These are phyloP conservation scores for Nakaseomyces nivariensis DNA, from an alignment of 1,139 yeast species.

Conservation along the genomic window DNA sequence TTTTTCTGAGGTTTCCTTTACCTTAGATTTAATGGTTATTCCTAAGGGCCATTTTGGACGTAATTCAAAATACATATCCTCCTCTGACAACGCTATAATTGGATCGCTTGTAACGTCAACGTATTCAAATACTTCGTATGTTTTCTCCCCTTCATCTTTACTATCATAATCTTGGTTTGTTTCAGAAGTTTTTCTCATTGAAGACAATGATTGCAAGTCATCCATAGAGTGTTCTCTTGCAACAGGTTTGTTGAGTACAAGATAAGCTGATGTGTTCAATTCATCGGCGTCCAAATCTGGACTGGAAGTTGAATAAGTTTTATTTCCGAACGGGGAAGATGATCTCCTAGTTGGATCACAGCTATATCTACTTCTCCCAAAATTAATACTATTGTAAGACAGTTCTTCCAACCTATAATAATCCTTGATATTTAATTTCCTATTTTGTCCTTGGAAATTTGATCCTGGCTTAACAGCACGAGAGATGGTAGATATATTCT, in stretches of 20 bases:
- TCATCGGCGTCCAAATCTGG: not conserved
- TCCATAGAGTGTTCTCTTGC: not conserved
- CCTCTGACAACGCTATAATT: conserved; percentile 11
- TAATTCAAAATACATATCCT: conserved; percentile 14
- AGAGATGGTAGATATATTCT: conserved; percentile 20
- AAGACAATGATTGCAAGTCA: not conserved
- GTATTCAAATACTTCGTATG: not conserved
- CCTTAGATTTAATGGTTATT: conserved; percentile 48
- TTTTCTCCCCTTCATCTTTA: conserved; percentile 11
- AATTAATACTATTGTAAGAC: not conserved
- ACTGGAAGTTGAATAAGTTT: not conserved
- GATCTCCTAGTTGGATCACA: not conserved
- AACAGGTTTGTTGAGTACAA: not conserved
- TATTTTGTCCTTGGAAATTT: conserved; percentile 1
- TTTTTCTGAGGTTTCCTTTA: conserved; percentile 46
- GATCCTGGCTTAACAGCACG: conserved; percentile 13
- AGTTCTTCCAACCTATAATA: conserved; percentile 2
- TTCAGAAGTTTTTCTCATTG: not conserved
- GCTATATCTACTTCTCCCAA: not conserved
- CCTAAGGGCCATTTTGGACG: conserved; percentile 44
- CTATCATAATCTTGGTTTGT: conserved; percentile 9
- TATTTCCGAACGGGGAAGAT: not conserved
- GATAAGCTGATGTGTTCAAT: not conserved
- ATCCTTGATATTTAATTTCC: conserved; percentile 1
- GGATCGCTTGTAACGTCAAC: conserved; percentile 2